These are phyloP conservation scores for Penicillium coffeae DNA, from an alignment of 495 filamentous ascomycete species.

Conservation along the genomic window DNA sequence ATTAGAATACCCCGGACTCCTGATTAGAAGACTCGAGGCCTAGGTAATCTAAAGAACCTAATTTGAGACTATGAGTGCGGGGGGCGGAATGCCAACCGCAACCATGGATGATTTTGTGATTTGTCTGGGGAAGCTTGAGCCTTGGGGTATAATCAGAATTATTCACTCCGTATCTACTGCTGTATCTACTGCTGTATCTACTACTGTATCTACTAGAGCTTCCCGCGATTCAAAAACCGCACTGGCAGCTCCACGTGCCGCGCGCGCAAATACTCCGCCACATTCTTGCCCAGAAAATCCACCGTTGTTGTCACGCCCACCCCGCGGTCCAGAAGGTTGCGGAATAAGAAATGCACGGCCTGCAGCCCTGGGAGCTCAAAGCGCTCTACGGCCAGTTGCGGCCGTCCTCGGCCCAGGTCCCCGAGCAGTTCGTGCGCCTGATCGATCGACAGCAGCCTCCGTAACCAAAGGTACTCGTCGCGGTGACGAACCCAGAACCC, in stretches of 20 bases:
- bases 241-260: slow-evolving; percentile 48
- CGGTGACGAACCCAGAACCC: slow-evolving; percentile 50
- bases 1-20: too few relatives aligned
- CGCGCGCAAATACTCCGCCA: slow-evolving; percentile 50
- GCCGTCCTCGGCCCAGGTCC: slow-evolving; percentile 31
- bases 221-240: slow-evolving; percentile 35
- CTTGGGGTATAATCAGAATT: too few relatives aligned
- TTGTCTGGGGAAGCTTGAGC: too few relatives aligned
- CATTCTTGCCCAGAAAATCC: slow-evolving; percentile 55
- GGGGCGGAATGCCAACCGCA: too few relatives aligned
- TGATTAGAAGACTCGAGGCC: too few relatives aligned
- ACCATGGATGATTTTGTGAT: too few relatives aligned
- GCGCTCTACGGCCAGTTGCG: slow-evolving; percentile 44
- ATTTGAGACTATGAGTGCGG: too few relatives aligned
- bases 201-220: slow-evolving; percentile 27
- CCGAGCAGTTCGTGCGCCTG: slow-evolving; percentile 38
- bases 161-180: too few relatives aligned
- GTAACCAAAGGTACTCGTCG: slow-evolving; percentile 51
- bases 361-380: slow-evolving; percentile 44
- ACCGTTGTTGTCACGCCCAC: slow-evolving; percentile 46
- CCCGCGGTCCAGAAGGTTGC: slow-evolving; percentile 51
- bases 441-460: slow-evolving; percentile 38
- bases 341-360: slow-evolving; percentile 53
- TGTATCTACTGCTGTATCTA: too few relatives aligned
- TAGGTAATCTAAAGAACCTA: too few relatives aligned